phyloP scores from a whole-genome alignment of 2,329 filamentous ascomycete species.

The Zasmidium citrigriseum region DNA sequence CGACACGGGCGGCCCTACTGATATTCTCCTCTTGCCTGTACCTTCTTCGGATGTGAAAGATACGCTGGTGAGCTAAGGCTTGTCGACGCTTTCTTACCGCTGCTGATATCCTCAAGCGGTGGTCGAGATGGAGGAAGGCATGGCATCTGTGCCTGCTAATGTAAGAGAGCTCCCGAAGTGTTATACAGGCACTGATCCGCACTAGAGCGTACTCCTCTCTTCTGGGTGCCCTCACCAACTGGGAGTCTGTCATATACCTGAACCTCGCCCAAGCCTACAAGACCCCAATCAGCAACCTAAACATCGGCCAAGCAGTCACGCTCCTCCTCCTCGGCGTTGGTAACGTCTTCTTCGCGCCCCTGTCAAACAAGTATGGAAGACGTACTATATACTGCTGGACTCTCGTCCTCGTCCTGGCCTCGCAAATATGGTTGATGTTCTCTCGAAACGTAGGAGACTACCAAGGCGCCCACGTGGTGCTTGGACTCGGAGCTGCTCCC shows the following conservation, averaged over 20 bases:
- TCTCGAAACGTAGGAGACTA: neutral
- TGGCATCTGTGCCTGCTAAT: neutral
- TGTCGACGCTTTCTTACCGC: no score
- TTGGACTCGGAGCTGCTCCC: conserved; percentile 6
- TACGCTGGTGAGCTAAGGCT: neutral
- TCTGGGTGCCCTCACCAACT: conserved; percentile 23
- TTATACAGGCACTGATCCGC: neutral
- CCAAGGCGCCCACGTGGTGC: neutral
- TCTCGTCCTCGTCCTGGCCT: neutral
- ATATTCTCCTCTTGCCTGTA: neutral
- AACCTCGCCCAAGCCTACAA: conserved; percentile 11
- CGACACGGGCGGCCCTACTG: neutral
- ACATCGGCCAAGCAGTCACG: neutral
- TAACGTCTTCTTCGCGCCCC: neutral
- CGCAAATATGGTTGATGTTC: neutral
- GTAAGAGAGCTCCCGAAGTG: neutral
- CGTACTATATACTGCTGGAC: neutral
- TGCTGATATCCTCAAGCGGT: neutral
- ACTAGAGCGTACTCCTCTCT: conserved; percentile 12
- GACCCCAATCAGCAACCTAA: conserved; percentile 13
- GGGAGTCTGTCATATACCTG: conserved; percentile 20
- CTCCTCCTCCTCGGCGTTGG: neutral
- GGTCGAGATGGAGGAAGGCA: neutral
- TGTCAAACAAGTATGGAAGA: neutral
- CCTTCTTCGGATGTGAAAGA: neutral